phyloP scores from a whole-genome alignment of 2,329 filamentous ascomycete species.

The Canariomyces notabilis region DNA sequence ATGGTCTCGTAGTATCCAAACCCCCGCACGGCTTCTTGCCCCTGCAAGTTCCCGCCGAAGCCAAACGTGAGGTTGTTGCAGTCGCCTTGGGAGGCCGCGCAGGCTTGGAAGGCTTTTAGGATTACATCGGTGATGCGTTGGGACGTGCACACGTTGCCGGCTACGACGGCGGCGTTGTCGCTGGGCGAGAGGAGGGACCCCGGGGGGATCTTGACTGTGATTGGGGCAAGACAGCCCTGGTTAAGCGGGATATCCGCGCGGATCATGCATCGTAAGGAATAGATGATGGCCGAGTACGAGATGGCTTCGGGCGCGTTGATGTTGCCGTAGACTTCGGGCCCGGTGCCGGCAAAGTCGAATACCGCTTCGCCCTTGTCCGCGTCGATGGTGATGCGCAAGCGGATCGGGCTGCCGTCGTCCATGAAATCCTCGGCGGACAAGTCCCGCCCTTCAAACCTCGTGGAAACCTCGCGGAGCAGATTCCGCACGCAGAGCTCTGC shows the following conservation, averaged over 20 bases:
- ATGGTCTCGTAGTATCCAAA: constrained; percentile 90
- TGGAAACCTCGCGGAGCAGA: constrained; percentile 66
- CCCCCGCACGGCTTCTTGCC: constrained; percentile 57
- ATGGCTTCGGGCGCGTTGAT: constrained; percentile 75
- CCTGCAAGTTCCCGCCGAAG: constrained; percentile 62
- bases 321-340: constrained; percentile 69
- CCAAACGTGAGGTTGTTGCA: constrained; percentile 84
- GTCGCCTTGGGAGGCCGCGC: constrained; percentile 73
- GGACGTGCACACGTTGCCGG: constrained; percentile 74
- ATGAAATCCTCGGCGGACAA: constrained; percentile 75
- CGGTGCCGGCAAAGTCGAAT: constrained; percentile 73
- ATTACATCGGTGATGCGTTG: constrained; percentile 82
- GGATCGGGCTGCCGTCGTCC: constrained; percentile 79
- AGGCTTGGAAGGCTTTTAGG: constrained; percentile 72
- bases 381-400: constrained; percentile 70
- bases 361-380: constrained; percentile 67
- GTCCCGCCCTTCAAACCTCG: constrained; percentile 63
- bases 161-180: constrained; percentile 73
- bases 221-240: constrained; percentile 75
- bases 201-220: constrained; percentile 67
- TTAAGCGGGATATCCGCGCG: constrained; percentile 79
- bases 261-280: constrained; percentile 76
- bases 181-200: constrained; percentile 70
- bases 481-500: constrained; percentile 71
- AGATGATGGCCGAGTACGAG: constrained; percentile 76